A percentile compares a stretch with the other conserved stretches of the same genome.
Conservation (phyloP, 2,329 filamentous ascomycete species). For the Arthroderma sp. region DNA sequence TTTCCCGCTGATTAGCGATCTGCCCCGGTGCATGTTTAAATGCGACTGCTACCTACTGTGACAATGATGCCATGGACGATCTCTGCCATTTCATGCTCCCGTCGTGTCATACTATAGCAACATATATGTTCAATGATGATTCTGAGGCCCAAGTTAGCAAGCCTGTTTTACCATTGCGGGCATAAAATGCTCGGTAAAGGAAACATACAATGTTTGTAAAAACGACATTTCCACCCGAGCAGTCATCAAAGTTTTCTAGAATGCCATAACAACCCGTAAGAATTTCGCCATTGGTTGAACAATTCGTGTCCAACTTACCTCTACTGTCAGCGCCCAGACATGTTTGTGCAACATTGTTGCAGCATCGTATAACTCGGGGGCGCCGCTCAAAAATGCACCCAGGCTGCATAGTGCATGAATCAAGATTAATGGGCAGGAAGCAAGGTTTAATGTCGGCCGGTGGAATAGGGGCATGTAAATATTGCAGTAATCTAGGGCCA, state of each 20-base stretch:
- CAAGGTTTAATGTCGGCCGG: slow-evolving; percentile 11
- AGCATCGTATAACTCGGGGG: slow-evolving; percentile 5
- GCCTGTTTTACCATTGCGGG: background rate
- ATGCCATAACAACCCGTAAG: background rate
- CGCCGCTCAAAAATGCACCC: slow-evolving; percentile 8
- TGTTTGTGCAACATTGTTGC: slow-evolving; percentile 10
- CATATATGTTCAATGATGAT: slow-evolving; percentile 14
- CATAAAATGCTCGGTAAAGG: background rate
- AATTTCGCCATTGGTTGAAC: no score
- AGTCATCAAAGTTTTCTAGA: slow-evolving; percentile 10
- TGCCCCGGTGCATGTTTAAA: background rate
- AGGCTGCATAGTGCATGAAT: slow-evolving; percentile 12
- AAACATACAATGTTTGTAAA: slow-evolving; percentile 12
- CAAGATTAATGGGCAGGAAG: slow-evolving; percentile 7
- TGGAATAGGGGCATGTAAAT: slow-evolving; percentile 14
- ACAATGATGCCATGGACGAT: slow-evolving; percentile 14
- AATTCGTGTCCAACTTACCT: slow-evolving; percentile 3
- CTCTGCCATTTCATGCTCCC: slow-evolving; percentile 14
- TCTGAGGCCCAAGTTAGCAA: slow-evolving; percentile 1
- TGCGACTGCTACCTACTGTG: slow-evolving; percentile 8
- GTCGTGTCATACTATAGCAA: slow-evolving; percentile 12
- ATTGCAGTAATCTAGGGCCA: slow-evolving; percentile 13
- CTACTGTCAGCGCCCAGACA: slow-evolving; percentile 10
- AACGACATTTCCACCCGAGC: slow-evolving; percentile 13
- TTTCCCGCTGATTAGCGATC: background rate